Percentiles rank a stretch among this genome's conserved stretches.
Conservation (phyloP, 2,329 filamentous ascomycete species). For the Diaporthe destruens region DNA sequence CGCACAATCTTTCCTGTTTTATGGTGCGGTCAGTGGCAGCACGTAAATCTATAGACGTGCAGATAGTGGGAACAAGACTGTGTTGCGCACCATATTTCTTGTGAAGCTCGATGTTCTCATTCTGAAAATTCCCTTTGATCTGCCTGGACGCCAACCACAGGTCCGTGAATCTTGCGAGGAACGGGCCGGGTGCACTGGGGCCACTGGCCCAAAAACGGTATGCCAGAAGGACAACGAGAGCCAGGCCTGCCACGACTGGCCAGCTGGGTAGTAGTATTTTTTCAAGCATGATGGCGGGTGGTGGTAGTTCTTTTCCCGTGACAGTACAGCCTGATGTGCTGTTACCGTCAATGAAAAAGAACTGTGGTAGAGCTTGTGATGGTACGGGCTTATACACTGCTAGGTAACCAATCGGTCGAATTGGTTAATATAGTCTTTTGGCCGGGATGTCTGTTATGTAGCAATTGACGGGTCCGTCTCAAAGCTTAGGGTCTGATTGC, state of each 20-base stretch:
- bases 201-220: neutral
- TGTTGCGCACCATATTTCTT: slow-evolving; percentile 18
- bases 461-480: no score
- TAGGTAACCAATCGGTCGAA: no score
- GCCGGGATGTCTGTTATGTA: no score
- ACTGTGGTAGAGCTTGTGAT: no score
- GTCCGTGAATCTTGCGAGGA: slow-evolving; percentile 30
- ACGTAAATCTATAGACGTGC: no score
- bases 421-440: no score
- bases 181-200: slow-evolving; percentile 28
- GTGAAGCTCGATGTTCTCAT: slow-evolving; percentile 27
- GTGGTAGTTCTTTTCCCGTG: neutral
- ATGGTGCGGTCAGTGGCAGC: neutral
- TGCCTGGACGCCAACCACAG: slow-evolving; percentile 21
- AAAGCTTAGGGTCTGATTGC: neutral
- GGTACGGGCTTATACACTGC: no score
- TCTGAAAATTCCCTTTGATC: slow-evolving; percentile 23
- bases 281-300: neutral
- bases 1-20: slow-evolving; percentile 36
- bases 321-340: neutral
- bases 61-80: neutral
- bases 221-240: neutral
- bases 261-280: neutral
- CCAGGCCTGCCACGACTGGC: slow-evolving; percentile 10
- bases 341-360: neutral